Evolutionary conservation across 73 alveolate species (phyloP).

Genomic region (Uronychia setigera): DNA sequence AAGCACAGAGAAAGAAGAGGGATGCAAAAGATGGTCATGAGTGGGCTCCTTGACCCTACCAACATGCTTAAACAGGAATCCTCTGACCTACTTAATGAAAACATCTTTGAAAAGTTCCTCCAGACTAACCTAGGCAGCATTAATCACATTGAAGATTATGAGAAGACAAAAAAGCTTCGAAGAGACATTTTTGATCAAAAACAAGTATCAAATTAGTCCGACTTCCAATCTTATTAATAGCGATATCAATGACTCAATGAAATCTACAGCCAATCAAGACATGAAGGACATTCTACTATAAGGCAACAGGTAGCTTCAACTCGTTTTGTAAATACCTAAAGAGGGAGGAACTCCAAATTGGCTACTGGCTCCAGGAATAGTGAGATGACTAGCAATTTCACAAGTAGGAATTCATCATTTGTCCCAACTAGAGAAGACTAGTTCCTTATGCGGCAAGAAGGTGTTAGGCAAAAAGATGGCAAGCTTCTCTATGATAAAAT

Average conservation of each 20-base stretch:
- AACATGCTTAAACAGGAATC: background rate
- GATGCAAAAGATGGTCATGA: background rate
- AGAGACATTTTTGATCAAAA: background rate
- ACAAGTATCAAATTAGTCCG: background rate
- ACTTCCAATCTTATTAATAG: background rate
- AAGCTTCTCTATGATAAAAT: no score
- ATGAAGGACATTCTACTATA: no score
- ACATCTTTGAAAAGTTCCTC: background rate
- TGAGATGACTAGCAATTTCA: no score
- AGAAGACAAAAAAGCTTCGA: background rate
- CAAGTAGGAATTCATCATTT: no score
- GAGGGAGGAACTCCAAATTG: no score
- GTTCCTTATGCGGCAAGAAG: no score
- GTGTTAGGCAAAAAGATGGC: no score
- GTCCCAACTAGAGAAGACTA: no score
- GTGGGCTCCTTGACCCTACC: background rate
- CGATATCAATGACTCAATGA: background rate
- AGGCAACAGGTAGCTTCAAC: no score
- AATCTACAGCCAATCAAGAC: no score
- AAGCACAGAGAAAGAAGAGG: background rate
- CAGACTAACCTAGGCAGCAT: background rate
- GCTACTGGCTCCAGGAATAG: no score
- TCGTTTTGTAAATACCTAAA: no score
- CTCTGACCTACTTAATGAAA: background rate
- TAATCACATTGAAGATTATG: background rate